Conservation (phyloP, 1,139 yeast genomes). For the Kodamaea arcana region DNA sequence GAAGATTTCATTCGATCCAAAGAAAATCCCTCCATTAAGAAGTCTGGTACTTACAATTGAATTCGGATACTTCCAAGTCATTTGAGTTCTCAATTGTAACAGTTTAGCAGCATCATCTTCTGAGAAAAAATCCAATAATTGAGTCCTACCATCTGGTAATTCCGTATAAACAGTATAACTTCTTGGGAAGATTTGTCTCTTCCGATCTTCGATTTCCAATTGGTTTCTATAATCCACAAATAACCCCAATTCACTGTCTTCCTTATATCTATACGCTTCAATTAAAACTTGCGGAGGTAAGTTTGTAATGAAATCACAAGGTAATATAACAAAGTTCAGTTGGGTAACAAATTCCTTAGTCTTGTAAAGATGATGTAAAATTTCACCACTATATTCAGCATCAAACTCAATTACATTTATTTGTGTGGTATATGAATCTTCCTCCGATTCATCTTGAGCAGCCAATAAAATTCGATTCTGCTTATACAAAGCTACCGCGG, state of each 20-base stretch:
- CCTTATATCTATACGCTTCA: slow-evolving; percentile 74
- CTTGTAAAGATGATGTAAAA: slow-evolving; percentile 49
- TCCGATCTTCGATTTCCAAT: slow-evolving; percentile 75
- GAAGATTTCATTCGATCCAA: slow-evolving; percentile 56
- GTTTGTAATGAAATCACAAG: slow-evolving; percentile 92
- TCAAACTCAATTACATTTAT: slow-evolving; percentile 47
- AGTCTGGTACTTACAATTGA: slow-evolving; percentile 71
- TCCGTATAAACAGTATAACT: slow-evolving; percentile 49
- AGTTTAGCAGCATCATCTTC: slow-evolving; percentile 63
- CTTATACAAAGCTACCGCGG: slow-evolving; percentile 50
- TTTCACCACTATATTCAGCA: slow-evolving; percentile 59
- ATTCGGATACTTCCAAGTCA: slow-evolving; percentile 86
- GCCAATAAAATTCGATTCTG: slow-evolving; percentile 10
- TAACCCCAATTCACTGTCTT: slow-evolving; percentile 63
- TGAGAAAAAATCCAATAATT: slow-evolving; percentile 67
- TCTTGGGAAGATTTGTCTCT: slow-evolving; percentile 49
- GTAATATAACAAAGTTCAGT: slow-evolving; percentile 65
- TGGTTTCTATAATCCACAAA: slow-evolving; percentile 68
- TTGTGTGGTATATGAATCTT: slow-evolving; percentile 5
- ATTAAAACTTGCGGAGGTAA: slow-evolving; percentile 85
- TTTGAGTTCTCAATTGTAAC: slow-evolving; percentile 73
- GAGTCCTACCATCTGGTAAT: slow-evolving; percentile 47
- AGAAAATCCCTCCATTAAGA: slow-evolving; percentile 74
- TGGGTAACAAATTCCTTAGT: slow-evolving; percentile 32
- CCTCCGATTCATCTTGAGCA: neutral